Evolutionary conservation across 2,329 filamentous ascomycete genomes (phyloP).

Genomic region (Raffaelea deltoideospora): DNA sequence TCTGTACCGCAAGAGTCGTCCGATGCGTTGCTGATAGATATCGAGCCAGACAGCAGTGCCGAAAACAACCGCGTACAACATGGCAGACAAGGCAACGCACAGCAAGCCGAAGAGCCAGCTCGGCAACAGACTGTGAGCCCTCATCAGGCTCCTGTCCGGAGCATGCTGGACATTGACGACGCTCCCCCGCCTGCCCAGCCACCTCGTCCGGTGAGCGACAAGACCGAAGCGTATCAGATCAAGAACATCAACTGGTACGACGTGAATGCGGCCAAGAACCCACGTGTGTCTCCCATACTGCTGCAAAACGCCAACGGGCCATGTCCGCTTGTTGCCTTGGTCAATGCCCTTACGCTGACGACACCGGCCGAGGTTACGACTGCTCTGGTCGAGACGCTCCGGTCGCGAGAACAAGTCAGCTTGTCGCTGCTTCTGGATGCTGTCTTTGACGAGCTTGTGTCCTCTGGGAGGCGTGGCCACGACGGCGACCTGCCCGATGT

Average conservation of each 20-base stretch:
- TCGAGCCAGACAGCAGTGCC: too few relatives aligned
- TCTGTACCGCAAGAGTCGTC: too few relatives aligned
- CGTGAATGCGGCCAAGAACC: slow-evolving; percentile 36
- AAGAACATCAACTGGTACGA: slow-evolving; percentile 85
- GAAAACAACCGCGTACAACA: too few relatives aligned
- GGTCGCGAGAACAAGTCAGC: slow-evolving; percentile 74
- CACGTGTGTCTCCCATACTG: slow-evolving; percentile 70
- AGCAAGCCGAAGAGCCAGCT: too few relatives aligned
- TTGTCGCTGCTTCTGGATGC: slow-evolving; percentile 74
- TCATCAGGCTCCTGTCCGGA: too few relatives aligned
- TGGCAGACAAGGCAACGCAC: too few relatives aligned
- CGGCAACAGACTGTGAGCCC: too few relatives aligned
- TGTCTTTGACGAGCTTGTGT: slow-evolving; percentile 87
- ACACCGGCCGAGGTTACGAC: slow-evolving; percentile 53
- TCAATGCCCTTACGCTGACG: slow-evolving; percentile 80
- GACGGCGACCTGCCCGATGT: slow-evolving; percentile 67
- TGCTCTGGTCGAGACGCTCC: slow-evolving; percentile 61
- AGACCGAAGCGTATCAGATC: slow-evolving; percentile 74
- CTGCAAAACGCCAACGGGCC: slow-evolving; percentile 91
- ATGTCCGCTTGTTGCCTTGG: slow-evolving; percentile 80
- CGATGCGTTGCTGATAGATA: too few relatives aligned
- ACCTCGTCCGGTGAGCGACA: slow-evolving; percentile 27
- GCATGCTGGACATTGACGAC: slow-evolving; percentile 11
- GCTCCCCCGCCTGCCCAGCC: slow-evolving; percentile 14
- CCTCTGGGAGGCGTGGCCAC: slow-evolving; percentile 47